phyloP scores from a whole-genome alignment of 2,329 filamentous ascomycete genomes.

The Alternaria sp. region DNA sequence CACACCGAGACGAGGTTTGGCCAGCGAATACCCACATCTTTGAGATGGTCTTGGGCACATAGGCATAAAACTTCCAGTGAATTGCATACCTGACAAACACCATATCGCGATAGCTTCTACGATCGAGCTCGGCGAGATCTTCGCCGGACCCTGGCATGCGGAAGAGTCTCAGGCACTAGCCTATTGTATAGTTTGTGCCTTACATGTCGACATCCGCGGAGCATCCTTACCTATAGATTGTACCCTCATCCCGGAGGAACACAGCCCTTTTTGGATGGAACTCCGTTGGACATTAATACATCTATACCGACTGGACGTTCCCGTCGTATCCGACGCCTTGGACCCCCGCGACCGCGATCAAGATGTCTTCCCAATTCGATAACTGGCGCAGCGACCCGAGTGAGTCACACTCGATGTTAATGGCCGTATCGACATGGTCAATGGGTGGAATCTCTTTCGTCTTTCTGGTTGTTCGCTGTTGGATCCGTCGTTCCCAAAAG shows the following conservation, averaged over 20 bases:
- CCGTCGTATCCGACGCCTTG: not conserved
- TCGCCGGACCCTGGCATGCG: not conserved
- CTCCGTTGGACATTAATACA: not conserved
- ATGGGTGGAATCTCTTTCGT: not conserved
- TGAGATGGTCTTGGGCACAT: not conserved
- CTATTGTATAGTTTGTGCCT: not conserved
- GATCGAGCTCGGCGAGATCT: not conserved
- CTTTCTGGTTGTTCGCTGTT: not conserved
- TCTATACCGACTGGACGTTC: not conserved
- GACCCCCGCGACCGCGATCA: not conserved
- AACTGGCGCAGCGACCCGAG: constrained; percentile 4
- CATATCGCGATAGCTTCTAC: not conserved
- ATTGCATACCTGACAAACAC: not conserved
- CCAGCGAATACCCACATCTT: not conserved
- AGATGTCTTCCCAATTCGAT: constrained; percentile 3
- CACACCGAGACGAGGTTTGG: not conserved
- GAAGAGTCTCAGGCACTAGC: not conserved
- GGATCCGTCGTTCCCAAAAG: not conserved
- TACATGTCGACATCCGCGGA: not conserved
- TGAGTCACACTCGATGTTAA: constrained; percentile 3
- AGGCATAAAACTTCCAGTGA: not conserved
- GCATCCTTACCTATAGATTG: not conserved
- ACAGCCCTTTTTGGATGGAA: not conserved
- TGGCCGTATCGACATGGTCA: not conserved
- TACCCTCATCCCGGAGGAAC: not conserved